Conservation (phyloP, 1,139 yeast species). For the Taphrina pruni region DNA sequence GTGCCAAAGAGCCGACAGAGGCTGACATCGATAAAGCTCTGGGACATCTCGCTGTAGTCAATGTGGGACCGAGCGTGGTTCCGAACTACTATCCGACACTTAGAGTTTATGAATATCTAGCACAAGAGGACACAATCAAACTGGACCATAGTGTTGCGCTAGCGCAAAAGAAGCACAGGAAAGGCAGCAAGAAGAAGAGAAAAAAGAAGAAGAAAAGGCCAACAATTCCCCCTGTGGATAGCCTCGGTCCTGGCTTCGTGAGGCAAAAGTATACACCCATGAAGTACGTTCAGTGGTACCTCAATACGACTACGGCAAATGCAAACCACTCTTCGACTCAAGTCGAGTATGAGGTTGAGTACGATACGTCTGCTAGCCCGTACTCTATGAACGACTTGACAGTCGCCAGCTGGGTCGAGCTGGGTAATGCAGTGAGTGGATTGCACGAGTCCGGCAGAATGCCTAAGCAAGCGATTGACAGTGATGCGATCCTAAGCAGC, state of each 20-base stretch:
- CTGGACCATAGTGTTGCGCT: conserved; percentile 45
- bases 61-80: conserved; percentile 74
- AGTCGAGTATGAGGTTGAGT: conserved; percentile 60
- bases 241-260: conserved; percentile 75
- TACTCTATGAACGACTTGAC: conserved; percentile 64
- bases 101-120: conserved; percentile 77
- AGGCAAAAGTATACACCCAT: conserved; percentile 75
- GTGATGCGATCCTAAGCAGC: neutral
- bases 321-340: conserved; percentile 56
- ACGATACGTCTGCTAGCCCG: conserved; percentile 66
- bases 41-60: conserved; percentile 72
- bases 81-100: conserved; percentile 86
- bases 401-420: conserved; percentile 50
- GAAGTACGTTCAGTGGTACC: conserved; percentile 72
- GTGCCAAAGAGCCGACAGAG: conserved; percentile 37
- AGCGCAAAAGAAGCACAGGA: conserved; percentile 44
- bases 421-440: conserved; percentile 34
- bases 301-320: conserved; percentile 63
- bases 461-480: neutral
- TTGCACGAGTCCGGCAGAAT: conserved; percentile 31
- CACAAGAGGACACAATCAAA: conserved; percentile 49
- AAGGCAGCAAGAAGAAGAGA: conserved; percentile 47
- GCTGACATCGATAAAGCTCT: conserved; percentile 47
- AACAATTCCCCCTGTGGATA: conserved; percentile 58
- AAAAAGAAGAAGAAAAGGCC: conserved; percentile 48